phyloP scores from a whole-genome alignment of 2,329 filamentous ascomycete species.

The Aspergillus bombycis region DNA sequence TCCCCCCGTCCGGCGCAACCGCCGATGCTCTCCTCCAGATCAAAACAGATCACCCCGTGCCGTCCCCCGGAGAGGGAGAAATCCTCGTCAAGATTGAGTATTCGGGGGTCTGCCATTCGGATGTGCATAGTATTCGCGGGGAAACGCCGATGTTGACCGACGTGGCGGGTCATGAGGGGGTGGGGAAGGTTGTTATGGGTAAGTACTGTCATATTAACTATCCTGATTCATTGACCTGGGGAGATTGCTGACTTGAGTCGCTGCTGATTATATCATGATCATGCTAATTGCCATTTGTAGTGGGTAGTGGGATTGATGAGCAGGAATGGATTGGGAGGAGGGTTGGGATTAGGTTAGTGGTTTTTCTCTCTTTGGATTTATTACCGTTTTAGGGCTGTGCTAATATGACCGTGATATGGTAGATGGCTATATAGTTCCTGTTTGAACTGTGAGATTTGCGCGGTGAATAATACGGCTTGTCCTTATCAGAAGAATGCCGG shows the following conservation, averaged over 20 bases:
- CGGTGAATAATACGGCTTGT: constrained; percentile 42
- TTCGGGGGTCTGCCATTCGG: constrained; percentile 53
- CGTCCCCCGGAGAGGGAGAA: constrained; percentile 43
- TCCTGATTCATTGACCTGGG: too few species aligned
- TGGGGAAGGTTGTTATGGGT: constrained; percentile 47
- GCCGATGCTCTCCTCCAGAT: constrained; percentile 28
- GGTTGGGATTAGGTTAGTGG: constrained; percentile 37
- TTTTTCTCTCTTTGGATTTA: background rate
- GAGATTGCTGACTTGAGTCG: too few species aligned
- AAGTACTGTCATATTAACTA: background rate
- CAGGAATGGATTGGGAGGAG: constrained; percentile 33
- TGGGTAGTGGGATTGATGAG: constrained; percentile 32
- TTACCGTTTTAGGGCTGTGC: background rate
- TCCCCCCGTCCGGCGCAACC: constrained; percentile 28
- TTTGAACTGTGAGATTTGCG: constrained; percentile 42
- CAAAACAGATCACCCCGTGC: constrained; percentile 33
- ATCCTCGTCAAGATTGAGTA: constrained; percentile 53
- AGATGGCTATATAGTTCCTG: constrained; percentile 46
- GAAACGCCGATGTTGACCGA: constrained; percentile 49
- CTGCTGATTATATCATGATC: background rate
- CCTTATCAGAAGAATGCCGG: constrained; percentile 43
- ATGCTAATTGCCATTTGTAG: constrained; percentile 17
- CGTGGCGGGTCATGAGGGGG: constrained; percentile 52
- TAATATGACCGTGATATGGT: background rate
- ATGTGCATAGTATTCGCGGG: constrained; percentile 50